Conservation (phyloP, 2,329 filamentous ascomycete genomes). For the Metarhizium sp. region DNA sequence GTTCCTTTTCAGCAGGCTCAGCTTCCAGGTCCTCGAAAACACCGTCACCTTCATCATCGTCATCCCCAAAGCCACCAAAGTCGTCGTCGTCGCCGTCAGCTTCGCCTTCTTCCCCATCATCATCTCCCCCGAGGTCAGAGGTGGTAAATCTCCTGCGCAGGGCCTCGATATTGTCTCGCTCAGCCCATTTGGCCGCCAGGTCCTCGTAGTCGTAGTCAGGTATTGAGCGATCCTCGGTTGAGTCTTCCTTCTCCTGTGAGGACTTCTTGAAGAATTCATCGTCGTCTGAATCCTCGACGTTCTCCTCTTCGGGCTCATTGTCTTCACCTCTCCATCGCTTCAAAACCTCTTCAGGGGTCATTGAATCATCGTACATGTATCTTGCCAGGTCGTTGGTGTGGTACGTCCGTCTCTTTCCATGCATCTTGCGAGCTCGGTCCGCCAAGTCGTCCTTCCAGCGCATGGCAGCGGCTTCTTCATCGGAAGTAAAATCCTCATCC, state of each 20-base stretch:
- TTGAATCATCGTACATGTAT: constrained; percentile 76
- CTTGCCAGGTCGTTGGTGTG: constrained; percentile 75
- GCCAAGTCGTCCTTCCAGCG: constrained; percentile 86
- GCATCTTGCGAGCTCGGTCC: constrained; percentile 62
- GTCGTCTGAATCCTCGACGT: constrained; percentile 39
- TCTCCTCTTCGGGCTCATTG: constrained; percentile 44
- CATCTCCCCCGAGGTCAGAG: constrained; percentile 39
- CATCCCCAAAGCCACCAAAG: constrained; percentile 46
- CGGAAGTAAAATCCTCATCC: constrained; percentile 48
- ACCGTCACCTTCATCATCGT: constrained; percentile 66
- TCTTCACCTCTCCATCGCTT: constrained; percentile 69
- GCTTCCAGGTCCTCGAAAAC: constrained; percentile 76
- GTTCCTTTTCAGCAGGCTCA: constrained; percentile 29
- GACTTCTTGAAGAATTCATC: constrained; percentile 53
- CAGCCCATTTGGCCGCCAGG: constrained; percentile 77
- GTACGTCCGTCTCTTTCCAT: constrained; percentile 61
- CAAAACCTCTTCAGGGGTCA: constrained; percentile 68
- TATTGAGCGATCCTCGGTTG: constrained; percentile 70
- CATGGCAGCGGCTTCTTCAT: constrained; percentile 62
- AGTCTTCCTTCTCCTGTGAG: constrained; percentile 55
- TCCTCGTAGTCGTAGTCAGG: constrained; percentile 72
- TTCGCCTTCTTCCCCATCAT: constrained; percentile 17
- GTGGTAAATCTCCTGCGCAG: constrained; percentile 70
- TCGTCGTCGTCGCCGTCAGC: constrained; percentile 44
- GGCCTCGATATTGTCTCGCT: constrained; percentile 65